Conservation (phyloP, 2,329 filamentous ascomycete genomes). For the Peltaster fructicola region DNA sequence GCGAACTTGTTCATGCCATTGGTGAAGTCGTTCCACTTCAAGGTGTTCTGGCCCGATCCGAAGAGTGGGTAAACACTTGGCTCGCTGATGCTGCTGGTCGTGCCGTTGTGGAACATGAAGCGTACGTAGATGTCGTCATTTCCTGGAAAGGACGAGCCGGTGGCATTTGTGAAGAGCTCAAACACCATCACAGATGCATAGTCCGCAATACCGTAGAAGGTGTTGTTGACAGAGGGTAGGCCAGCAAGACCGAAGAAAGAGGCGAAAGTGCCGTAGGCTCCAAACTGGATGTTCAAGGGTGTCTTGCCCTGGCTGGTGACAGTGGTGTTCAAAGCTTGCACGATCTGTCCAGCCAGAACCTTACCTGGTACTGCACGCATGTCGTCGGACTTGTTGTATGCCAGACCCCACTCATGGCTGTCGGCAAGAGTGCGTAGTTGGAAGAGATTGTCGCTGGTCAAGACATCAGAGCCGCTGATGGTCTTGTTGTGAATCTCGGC, state of each 20-base stretch:
- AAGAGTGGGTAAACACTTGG: slow-evolving; percentile 42
- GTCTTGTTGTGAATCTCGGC: slow-evolving; percentile 44
- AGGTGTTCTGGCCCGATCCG: slow-evolving; percentile 34
- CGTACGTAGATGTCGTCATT: slow-evolving; percentile 37
- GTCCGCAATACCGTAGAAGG: slow-evolving; percentile 65
- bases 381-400: slow-evolving; percentile 48
- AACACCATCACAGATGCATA: slow-evolving; percentile 72
- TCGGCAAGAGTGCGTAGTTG: slow-evolving; percentile 60
- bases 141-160: slow-evolving; percentile 13
- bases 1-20: slow-evolving; percentile 46
- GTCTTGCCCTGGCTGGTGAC: slow-evolving; percentile 20
- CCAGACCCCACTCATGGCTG: slow-evolving; percentile 63
- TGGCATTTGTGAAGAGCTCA: slow-evolving; percentile 45
- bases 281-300: slow-evolving; percentile 39
- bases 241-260: slow-evolving; percentile 44
- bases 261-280: slow-evolving; percentile 42
- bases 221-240: slow-evolving; percentile 29
- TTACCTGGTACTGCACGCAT: slow-evolving; percentile 29
- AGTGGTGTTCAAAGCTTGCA: slow-evolving; percentile 27
- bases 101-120: slow-evolving; percentile 47
- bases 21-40: slow-evolving; percentile 56
- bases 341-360: slow-evolving; percentile 29
- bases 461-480: slow-evolving; percentile 38
- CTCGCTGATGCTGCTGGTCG: slow-evolving; percentile 26
- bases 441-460: slow-evolving; percentile 40